Evolutionary conservation across 2,329 filamentous ascomycete species (phyloP), one percentile per base, ranked within the genome.

Genomic region (Pseudogymnoascus sp.): DNA sequence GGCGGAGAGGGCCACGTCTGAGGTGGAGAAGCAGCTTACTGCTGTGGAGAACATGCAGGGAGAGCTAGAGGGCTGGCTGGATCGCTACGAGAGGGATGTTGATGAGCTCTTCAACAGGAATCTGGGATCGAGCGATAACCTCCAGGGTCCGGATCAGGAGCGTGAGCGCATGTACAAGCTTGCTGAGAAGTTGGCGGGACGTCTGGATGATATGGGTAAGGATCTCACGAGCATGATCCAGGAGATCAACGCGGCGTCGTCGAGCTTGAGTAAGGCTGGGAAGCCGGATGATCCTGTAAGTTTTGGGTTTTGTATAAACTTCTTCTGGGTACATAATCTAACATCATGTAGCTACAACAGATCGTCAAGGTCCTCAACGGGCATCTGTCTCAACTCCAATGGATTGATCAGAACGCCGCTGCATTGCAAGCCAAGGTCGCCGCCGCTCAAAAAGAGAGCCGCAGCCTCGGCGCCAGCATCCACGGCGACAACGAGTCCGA

Each of bases 181-280:
- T 62, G 95, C 95, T 1, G 95, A 99, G 81, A 95, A 91, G 76
- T 83, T 97, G 68, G 91, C 91, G 10, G 91, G 96, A 73, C 86
- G 91, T 68, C 81, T 99, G 68, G 93, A 96, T 64, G 92, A 96
- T 70, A 96, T 97, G 86, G 92, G 91, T 72, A 90, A 91, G 73
- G 92, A 96, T 73, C 81, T 99, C 67, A 87, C 86, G 59, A 93
- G 91, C 77, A 97, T 99, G 92, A 96, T 99, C 70, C 93, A 96
- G 73, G 95, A 97, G 77, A 96, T 99, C 74, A 99, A 99, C 74
- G 86, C 88, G 69, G 93, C 96, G 66, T 95, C 91, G n/a, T 84
- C 90, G 63, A 91, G 87, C 23, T 79, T 99, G 68, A 93, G 86
- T 81, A 96, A 96, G 82, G 91, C 89, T 64, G 88, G 84, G 76